phyloP scores from a whole-genome alignment of 2,329 filamentous ascomycete species.

The Colletotrichum scovillei region DNA sequence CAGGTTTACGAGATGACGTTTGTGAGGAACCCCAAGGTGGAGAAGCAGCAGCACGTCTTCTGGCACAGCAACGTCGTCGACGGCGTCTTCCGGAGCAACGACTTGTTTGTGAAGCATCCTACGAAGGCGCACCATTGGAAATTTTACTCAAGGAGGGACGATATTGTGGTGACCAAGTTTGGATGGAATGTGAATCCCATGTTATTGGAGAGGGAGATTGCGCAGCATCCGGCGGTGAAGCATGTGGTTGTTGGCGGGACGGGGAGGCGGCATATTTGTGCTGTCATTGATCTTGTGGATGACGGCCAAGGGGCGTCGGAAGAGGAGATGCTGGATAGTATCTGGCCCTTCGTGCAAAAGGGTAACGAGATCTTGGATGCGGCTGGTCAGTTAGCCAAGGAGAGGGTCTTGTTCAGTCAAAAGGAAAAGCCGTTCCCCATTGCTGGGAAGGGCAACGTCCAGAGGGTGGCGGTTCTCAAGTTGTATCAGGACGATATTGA shows the following conservation, averaged over 20 bases:
- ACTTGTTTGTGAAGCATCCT: slow-evolving; percentile 53
- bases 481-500: slow-evolving; percentile 57
- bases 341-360: slow-evolving; percentile 62
- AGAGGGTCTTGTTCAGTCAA: slow-evolving; percentile 46
- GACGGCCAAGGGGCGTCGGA: slow-evolving; percentile 36
- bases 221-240: slow-evolving; percentile 42
- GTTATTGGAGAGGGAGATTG: slow-evolving; percentile 47
- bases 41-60: slow-evolving; percentile 49
- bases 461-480: slow-evolving; percentile 50
- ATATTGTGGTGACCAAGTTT: slow-evolving; percentile 53
- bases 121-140: slow-evolving; percentile 47
- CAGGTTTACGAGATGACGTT: slow-evolving; percentile 48
- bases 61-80: slow-evolving; percentile 41
- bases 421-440: slow-evolving; percentile 54
- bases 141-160: slow-evolving; percentile 50
- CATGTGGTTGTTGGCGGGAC: slow-evolving; percentile 48
- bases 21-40: slow-evolving; percentile 40
- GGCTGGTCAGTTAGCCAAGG: slow-evolving; percentile 55
- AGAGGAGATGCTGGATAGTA: slow-evolving; percentile 40
- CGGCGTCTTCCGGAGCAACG: slow-evolving; percentile 36
- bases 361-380: slow-evolving; percentile 56
- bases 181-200: slow-evolving; percentile 57
- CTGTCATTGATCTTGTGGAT: neutral
- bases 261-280: slow-evolving; percentile 41
- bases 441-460: slow-evolving; percentile 58